Conservation (phyloP, 2,329 filamentous ascomycete genomes). For the Phialemoniopsis sp. region DNA sequence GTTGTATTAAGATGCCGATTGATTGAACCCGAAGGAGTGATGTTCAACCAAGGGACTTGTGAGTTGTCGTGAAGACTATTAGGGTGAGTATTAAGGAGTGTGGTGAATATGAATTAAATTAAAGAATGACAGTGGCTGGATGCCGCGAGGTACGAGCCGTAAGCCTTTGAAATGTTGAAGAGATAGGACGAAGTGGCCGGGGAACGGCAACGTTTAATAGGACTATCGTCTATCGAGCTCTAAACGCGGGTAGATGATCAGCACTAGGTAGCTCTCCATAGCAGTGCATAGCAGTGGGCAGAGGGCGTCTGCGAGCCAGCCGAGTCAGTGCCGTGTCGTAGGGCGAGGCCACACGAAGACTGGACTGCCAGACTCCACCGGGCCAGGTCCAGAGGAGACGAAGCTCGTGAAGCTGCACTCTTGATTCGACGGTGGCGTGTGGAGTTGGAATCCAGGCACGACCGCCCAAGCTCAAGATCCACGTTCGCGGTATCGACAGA, state of each 20-base stretch:
- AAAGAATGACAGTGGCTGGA: slow-evolving; percentile 57
- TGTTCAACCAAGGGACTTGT: slow-evolving; percentile 37
- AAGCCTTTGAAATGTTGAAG: slow-evolving; percentile 16
- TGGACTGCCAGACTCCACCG: slow-evolving; percentile 4
- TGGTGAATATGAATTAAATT: slow-evolving; percentile 41
- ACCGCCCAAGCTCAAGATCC: slow-evolving; percentile 1
- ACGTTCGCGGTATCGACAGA: too few relatives aligned
- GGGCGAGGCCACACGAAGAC: too few relatives aligned
- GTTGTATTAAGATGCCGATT: slow-evolving; percentile 17
- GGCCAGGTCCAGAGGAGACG: slow-evolving; percentile 2
- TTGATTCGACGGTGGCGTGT: slow-evolving; percentile 12
- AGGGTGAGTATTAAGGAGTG: slow-evolving; percentile 52
- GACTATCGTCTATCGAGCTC: slow-evolving; percentile 38
- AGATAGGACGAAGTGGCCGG: slow-evolving; percentile 30
- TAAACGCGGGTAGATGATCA: slow-evolving; percentile 19
- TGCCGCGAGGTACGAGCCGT: slow-evolving; percentile 30
- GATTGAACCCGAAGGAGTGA: slow-evolving; percentile 27
- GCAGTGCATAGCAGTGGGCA: slow-evolving; percentile 5
- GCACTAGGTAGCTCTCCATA: slow-evolving; percentile 11
- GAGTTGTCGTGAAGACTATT: slow-evolving; percentile 30
- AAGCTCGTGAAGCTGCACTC: background rate
- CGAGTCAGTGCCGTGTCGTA: too few relatives aligned
- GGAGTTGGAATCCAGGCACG: slow-evolving; percentile 14
- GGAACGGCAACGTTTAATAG: slow-evolving; percentile 41
- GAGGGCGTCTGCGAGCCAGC: too few relatives aligned